Conservation (phyloP, 1,139 yeast species). For the Petasospora rhodanensis region DNA sequence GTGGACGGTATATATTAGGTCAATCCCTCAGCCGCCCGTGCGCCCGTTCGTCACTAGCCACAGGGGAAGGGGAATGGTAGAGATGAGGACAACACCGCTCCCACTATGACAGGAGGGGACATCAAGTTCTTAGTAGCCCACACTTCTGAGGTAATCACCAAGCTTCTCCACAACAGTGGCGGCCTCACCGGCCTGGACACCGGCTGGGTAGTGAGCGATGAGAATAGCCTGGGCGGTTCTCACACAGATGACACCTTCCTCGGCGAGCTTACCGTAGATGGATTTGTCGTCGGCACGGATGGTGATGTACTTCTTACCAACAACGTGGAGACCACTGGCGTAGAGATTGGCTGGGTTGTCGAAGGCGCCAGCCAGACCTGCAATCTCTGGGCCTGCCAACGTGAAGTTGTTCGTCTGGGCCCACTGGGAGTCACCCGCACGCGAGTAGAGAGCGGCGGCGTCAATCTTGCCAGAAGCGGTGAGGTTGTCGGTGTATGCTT, state of each 20-base stretch:
- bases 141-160: slow-evolving; percentile 89
- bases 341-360: slow-evolving; percentile 75
- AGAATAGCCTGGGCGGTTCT: slow-evolving; percentile 91
- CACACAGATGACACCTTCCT: slow-evolving; percentile 84
- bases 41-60: too few relatives aligned
- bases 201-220: slow-evolving; percentile 91
- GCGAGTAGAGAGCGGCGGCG: slow-evolving; percentile 87
- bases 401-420: slow-evolving; percentile 74
- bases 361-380: slow-evolving; percentile 73
- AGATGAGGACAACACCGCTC: too few relatives aligned
- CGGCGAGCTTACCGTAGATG: slow-evolving; percentile 86
- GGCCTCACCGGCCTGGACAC: slow-evolving; percentile 92
- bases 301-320: slow-evolving; percentile 82
- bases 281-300: slow-evolving; percentile 90
- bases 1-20: too few relatives aligned
- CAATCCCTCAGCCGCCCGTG: too few relatives aligned
- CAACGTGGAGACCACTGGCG: slow-evolving; percentile 79
- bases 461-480: slow-evolving; percentile 83
- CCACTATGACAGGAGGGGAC: too few relatives aligned
- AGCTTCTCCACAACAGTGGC: slow-evolving; percentile 89
- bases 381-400: slow-evolving; percentile 67
- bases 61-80: too few relatives aligned
- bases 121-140: slow-evolving; percentile 73
- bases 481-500: slow-evolving; percentile 90
- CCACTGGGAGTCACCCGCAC: slow-evolving; percentile 95